A percentile compares a stretch with the other conserved stretches of the same genome.
Evolutionary conservation across 75 land plant genomes (phyloP).

Genomic region (Ceratopteris richardii): DNA sequence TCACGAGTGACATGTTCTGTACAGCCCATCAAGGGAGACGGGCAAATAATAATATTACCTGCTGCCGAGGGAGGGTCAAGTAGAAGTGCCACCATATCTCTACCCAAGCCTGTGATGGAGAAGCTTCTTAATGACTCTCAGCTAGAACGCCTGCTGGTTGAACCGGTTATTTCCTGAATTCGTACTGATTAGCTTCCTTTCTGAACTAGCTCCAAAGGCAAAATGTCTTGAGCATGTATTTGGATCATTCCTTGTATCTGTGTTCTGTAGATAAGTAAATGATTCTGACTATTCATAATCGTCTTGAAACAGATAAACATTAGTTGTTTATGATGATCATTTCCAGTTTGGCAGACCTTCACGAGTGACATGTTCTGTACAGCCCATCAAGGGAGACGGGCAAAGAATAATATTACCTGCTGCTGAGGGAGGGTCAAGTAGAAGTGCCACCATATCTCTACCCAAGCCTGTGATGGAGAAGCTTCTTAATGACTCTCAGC

Average conservation of each 20-base stretch:
- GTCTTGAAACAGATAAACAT: no score
- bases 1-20: constrained; percentile 30
- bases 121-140: constrained; percentile 11
- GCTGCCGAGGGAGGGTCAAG: constrained; percentile 40
- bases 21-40: constrained; percentile 47
- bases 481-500: constrained; percentile 13
- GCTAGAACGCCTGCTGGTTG: no score
- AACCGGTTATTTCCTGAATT: no score
- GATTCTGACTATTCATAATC: no score
- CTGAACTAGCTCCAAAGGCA: no score
- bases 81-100: constrained; percentile 27
- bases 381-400: constrained; percentile 48
- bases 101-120: constrained; percentile 22
- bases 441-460: constrained; percentile 32
- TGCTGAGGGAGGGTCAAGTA: constrained; percentile 34
- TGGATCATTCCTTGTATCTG: no score
- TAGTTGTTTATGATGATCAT: constrained; percentile 19
- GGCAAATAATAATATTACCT: constrained; percentile 49
- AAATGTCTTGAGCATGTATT: no score
- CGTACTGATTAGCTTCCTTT: no score
- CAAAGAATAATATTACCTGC: constrained; percentile 48
- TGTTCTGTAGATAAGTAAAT: no score
- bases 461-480: constrained; percentile 18
- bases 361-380: constrained; percentile 34
- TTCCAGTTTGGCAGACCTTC: constrained; percentile 24